Conservation (phyloP, 768 basidiomycete genomes). For the Tubosaeta sp. region DNA sequence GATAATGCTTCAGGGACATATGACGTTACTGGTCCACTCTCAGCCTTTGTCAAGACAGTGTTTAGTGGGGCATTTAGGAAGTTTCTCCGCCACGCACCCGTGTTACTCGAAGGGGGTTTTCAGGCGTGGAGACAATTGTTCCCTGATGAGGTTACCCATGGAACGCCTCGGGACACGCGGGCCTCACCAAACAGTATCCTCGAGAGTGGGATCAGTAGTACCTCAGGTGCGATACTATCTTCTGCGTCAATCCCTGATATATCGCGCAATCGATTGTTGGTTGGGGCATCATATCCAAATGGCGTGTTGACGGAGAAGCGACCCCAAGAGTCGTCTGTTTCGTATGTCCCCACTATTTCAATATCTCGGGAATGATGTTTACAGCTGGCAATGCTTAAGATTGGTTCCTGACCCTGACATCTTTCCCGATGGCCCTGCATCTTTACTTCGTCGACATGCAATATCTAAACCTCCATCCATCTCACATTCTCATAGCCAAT, state of each 20-base stretch:
- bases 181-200: conserved; percentile 15
- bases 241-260: conserved; percentile 14
- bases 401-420: conserved; percentile 9
- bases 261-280: conserved; percentile 11
- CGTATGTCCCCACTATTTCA: conserved; percentile 16
- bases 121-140: conserved; percentile 72
- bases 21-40: conserved; percentile 49
- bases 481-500: conserved; percentile 44
- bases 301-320: conserved; percentile 17
- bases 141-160: conserved; percentile 36
- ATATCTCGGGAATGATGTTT: conserved; percentile 5
- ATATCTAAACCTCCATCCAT: conserved; percentile 42
- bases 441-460: conserved; percentile 36
- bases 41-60: conserved; percentile 61
- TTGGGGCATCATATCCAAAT: conserved; percentile 10
- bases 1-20: conserved; percentile 60
- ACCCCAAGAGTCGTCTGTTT: conserved; percentile 14
- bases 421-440: conserved; percentile 11
- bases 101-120: conserved; percentile 81
- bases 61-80: conserved; percentile 71
- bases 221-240: conserved; percentile 23
- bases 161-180: conserved; percentile 15
- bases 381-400: conserved; percentile 13
- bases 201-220: conserved; percentile 25
- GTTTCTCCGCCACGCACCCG: conserved; percentile 68